Base-by-base conservation (phyloP, 768 basidiomycete genomes). In the Russula earlei region DNA sequence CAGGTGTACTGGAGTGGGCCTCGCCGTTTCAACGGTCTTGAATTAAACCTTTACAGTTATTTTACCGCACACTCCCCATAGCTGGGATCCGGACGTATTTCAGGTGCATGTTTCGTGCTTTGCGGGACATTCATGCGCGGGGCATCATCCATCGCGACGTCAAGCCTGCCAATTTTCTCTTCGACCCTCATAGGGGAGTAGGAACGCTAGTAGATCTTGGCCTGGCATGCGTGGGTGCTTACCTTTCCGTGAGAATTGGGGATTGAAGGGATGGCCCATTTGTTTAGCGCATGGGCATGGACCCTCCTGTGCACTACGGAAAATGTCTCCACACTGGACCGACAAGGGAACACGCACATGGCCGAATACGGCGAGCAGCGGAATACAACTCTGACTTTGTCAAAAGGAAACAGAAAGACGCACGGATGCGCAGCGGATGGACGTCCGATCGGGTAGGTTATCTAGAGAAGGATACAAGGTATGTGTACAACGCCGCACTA, bases 91-190 rank as follows among this genome's bases (percentile, higher is more conserved):
- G 87, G 66, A 72, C 81, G 42, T 99, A 98, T 71, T 84, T 98
- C 63, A 82, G 87, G 34, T 92, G 89, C 67, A 81, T 99, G 70
- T 84, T 98, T 68, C 85, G 89, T 41, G 94, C 90, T 3, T 70
- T 98, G 52, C 82, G 87, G 46, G 92, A 95, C 65, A 85, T 92
- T 24, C 94, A 98, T 67, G 73, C 81, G 11, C 77, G 92, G 51
- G 81, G 80, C 5, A 85, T 98, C 64, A 89, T 98, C 49, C 95
- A 98, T 68, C 89, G 95, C 43, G 95, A 98, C 69, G 90, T 98
- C 64, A 98, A 98, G 67, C 94, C 95, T 20, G 95, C 94, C 57
- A 98, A 98, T 69, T 98, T 98, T 68, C 77, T 98, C 34, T 97
- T 86, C 68, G 91, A 98, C 68, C 85, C 90, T 36, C 79, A 77